Conservation (phyloP, 192 early-diverging fungal species). For the Coemansia sp. region DNA sequence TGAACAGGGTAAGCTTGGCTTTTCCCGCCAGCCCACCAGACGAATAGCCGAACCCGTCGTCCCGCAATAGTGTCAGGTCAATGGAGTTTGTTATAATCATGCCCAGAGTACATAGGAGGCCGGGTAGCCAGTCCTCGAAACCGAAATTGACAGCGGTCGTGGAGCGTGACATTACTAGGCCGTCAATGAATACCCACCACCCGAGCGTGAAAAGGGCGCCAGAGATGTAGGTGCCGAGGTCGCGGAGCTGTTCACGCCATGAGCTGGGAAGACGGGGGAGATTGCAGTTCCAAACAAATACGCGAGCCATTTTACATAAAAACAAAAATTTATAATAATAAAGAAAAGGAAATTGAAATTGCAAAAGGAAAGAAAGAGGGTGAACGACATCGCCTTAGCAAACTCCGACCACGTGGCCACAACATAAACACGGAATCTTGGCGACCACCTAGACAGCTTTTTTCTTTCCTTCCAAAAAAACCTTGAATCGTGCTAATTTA, state of each 20-base stretch:
- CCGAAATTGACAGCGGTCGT: conserved; percentile 34
- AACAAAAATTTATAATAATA: not conserved
- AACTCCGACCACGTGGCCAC: conserved; percentile 1
- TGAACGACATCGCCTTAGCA: not conserved
- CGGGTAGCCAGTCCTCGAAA: conserved; percentile 58
- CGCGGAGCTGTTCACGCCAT: conserved; percentile 44
- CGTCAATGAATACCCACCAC: conserved; percentile 61
- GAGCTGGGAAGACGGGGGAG: conserved; percentile 47
- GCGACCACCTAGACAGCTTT: not conserved
- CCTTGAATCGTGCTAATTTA: not conserved
- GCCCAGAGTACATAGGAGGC: conserved; percentile 53
- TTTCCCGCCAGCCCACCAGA: conserved; percentile 45
- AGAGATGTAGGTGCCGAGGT: conserved; percentile 51
- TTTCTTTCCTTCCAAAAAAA: not conserved
- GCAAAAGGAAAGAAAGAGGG: too few species aligned
- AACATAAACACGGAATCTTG: not conserved
- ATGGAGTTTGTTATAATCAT: conserved; percentile 60
- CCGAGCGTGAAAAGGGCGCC: conserved; percentile 56
- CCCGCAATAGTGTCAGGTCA: conserved; percentile 52
- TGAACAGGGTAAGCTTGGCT: conserved; percentile 58
- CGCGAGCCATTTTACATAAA: conserved; percentile 33
- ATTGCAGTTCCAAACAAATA: conserved; percentile 55
- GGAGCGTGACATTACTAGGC: conserved; percentile 47
- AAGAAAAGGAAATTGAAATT: not conserved
- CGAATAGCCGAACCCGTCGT: conserved; percentile 53